A percentile compares a stretch with the other conserved stretches of the same genome.
Evolutionary conservation across 176 grass and related monocot genomes (phyloP).

Genomic region (Tillandsia leiboldiana): DNA sequence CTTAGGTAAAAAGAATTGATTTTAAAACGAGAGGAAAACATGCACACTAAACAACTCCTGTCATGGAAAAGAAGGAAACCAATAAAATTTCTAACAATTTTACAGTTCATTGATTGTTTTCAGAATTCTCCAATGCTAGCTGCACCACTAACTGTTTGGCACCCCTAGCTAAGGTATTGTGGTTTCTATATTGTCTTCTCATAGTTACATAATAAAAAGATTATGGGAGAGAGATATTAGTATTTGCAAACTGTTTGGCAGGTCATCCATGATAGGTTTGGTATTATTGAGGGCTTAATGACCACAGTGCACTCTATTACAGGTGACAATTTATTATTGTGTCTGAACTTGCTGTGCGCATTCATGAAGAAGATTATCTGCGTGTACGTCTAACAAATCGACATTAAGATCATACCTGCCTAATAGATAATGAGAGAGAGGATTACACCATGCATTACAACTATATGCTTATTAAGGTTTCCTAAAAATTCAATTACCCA

Average conservation of each 20-base stretch:
- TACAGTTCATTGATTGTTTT: neutral
- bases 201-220: too few species aligned
- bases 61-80: neutral
- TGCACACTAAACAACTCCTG: conserved; percentile 4
- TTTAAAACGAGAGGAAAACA: conserved; percentile 7
- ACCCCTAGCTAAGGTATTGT: conserved; percentile 49
- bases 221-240: too few species aligned
- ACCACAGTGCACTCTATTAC: conserved; percentile 58
- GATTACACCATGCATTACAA: neutral
- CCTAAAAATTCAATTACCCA: conserved; percentile 48
- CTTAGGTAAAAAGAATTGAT: neutral
- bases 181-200: too few species aligned
- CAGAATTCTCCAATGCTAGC: conserved; percentile 44
- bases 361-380: conserved; percentile 37
- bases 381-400: conserved; percentile 94
- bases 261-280: conserved; percentile 59
- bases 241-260: neutral
- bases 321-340: conserved; percentile 9
- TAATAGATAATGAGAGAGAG: conserved; percentile 15
- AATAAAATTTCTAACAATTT: neutral
- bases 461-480: conserved; percentile 8
- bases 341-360: neutral
- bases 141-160: conserved; percentile 69
- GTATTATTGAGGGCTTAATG: conserved; percentile 65
- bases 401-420: conserved; percentile 91